Conservation (phyloP, 2,329 filamentous ascomycete species). For the Aspergillus sp. region DNA sequence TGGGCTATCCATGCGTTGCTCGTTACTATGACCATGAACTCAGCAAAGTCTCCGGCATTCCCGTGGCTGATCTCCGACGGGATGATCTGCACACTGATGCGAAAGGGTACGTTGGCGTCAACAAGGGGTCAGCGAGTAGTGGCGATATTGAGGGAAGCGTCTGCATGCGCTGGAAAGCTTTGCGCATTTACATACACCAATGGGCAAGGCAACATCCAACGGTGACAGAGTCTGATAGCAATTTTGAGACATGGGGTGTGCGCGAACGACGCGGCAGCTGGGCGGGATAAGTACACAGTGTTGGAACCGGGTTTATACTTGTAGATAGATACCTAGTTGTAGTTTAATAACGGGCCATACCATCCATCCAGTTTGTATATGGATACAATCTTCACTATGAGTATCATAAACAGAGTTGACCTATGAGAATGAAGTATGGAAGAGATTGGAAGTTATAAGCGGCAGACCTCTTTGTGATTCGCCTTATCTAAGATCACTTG, state of each 20-base stretch:
- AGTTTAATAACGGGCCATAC: too few relatives aligned
- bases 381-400: too few relatives aligned
- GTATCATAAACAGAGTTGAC: too few relatives aligned
- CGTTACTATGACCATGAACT: slow-evolving; percentile 82
- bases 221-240: slow-evolving; percentile 56
- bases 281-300: slow-evolving; percentile 44
- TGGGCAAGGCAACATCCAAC: slow-evolving; percentile 87
- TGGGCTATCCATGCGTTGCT: slow-evolving; percentile 86
- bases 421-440: too few relatives aligned
- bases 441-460: too few relatives aligned
- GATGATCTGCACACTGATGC: slow-evolving; percentile 67
- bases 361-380: too few relatives aligned
- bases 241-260: slow-evolving; percentile 66
- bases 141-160: slow-evolving; percentile 46
- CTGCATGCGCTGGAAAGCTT: slow-evolving; percentile 78
- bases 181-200: slow-evolving; percentile 79
- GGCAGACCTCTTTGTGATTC: too few relatives aligned
- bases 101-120: slow-evolving; percentile 68
- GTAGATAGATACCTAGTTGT: too few relatives aligned
- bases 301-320: background rate
- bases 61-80: slow-evolving; percentile 65
- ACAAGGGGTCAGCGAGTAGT: slow-evolving; percentile 40
- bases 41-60: slow-evolving; percentile 72
- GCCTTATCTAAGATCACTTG: too few relatives aligned
- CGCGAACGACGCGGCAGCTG: slow-evolving; percentile 61